phyloP scores from a whole-genome alignment of 371 early-diverging fungal species.

The Fennellomyces sp. region DNA sequence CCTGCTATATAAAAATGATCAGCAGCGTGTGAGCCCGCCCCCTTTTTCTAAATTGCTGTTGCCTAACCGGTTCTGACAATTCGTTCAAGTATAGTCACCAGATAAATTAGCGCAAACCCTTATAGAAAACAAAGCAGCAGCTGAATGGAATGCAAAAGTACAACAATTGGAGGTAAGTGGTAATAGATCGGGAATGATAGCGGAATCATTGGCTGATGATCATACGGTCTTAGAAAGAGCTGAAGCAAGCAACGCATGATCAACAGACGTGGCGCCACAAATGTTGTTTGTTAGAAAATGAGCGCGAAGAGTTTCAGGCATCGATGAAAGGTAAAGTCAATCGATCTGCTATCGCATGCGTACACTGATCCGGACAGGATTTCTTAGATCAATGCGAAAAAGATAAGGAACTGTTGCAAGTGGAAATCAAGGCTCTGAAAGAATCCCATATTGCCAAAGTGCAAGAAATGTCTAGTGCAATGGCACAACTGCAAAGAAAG shows the following conservation, averaged over 20 bases:
- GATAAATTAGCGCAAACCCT: background rate
- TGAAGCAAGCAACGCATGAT: conserved; percentile 9
- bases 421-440: conserved; percentile 35
- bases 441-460: conserved; percentile 37
- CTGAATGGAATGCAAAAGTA: conserved; percentile 5
- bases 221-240: conserved; percentile 6
- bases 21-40: background rate
- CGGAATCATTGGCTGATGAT: background rate
- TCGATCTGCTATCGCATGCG: background rate
- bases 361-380: background rate
- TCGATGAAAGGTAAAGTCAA: conserved; percentile 23
- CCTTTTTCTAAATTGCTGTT: no score
- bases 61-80: no score
- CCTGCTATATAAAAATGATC: conserved; percentile 12
- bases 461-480: conserved; percentile 25
- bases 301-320: conserved; percentile 32
- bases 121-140: conserved; percentile 8
- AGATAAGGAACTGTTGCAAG: conserved; percentile 26
- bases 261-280: conserved; percentile 27
- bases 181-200: background rate
- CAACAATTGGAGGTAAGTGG: conserved; percentile 3
- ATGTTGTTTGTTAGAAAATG: conserved; percentile 35
- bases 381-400: conserved; percentile 31
- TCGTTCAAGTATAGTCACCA: background rate
- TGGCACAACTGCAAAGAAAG: conserved; percentile 26